phyloP scores from a whole-genome alignment of 2,329 filamentous ascomycete genomes.

The Neonectria magnoliae region DNA sequence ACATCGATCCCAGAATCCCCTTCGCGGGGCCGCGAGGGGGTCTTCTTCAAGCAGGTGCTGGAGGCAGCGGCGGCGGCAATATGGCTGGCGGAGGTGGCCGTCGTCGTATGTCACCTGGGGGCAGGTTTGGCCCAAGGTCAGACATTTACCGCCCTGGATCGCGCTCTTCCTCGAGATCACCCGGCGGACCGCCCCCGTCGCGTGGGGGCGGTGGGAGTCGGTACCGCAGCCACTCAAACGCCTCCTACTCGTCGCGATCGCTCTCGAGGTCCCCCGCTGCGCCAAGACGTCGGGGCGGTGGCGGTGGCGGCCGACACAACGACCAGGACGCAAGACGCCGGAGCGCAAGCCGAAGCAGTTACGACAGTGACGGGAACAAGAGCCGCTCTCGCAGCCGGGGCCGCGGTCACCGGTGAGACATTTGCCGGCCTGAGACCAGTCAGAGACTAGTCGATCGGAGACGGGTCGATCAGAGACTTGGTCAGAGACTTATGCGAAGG shows the following conservation, averaged over 20 bases:
- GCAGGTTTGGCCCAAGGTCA: constrained; percentile 55
- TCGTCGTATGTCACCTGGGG: constrained; percentile 48
- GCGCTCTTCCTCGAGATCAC: constrained; percentile 57
- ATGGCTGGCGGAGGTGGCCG: constrained; percentile 51
- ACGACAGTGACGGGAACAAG: constrained; percentile 53
- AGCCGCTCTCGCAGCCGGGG: constrained; percentile 53
- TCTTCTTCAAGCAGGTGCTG: constrained; percentile 36
- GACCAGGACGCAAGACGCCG: constrained; percentile 52
- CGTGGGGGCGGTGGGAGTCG: constrained; percentile 48
- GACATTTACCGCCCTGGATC: constrained; percentile 73
- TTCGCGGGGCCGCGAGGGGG: constrained; percentile 47
- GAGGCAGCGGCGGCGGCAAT: constrained; percentile 42
- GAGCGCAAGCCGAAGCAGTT: constrained; percentile 61
- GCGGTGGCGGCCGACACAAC: constrained; percentile 40
- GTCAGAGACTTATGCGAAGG: constrained; percentile 4
- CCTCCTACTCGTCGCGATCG: constrained; percentile 60
- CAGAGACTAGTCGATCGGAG: no score
- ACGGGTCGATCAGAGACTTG: neutral
- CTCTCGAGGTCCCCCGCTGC: constrained; percentile 54
- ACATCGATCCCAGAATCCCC: constrained; percentile 62
- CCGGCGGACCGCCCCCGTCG: constrained; percentile 52
- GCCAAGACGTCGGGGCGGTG: constrained; percentile 46
- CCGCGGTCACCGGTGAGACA: constrained; percentile 48
- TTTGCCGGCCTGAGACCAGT: neutral
- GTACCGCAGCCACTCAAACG: constrained; percentile 57